Conservation (phyloP, 2,329 filamentous ascomycete species). For the Colletotrichum gloeosporioides region DNA sequence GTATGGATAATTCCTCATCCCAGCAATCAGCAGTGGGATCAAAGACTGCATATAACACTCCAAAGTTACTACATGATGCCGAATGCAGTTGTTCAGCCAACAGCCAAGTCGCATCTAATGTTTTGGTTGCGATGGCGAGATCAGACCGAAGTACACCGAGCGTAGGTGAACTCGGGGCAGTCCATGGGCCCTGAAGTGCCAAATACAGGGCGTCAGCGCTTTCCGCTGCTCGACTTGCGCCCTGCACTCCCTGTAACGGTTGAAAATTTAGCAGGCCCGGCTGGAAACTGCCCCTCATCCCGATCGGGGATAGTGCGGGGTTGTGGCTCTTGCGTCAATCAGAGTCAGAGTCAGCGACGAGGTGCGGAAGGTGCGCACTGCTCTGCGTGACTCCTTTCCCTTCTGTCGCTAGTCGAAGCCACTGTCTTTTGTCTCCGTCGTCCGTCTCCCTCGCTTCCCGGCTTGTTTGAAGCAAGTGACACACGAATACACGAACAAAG, state of each 20-base stretch:
- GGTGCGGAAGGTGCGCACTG: background rate
- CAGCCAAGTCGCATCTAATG: background rate
- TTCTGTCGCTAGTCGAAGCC: background rate
- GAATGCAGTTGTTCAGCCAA: background rate
- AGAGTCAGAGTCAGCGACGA: background rate
- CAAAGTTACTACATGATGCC: background rate
- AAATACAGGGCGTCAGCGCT: background rate
- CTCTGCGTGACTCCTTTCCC: background rate
- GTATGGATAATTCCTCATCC: too few species aligned
- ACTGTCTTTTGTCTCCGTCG: background rate
- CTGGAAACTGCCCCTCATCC: conserved; percentile 17
- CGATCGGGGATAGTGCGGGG: conserved; percentile 24
- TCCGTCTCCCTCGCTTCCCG: background rate
- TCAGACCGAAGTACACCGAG: background rate
- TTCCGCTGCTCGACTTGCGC: background rate
- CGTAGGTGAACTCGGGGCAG: background rate
- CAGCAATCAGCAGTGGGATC: too few species aligned
- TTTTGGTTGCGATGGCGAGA: background rate
- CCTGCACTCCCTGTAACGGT: background rate
- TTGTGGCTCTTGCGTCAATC: conserved; percentile 8
- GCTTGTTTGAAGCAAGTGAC: background rate
- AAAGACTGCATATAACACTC: too few species aligned
- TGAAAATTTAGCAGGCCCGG: background rate
- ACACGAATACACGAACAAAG: background rate
- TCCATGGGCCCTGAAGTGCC: background rate